A percentile compares a stretch with the other conserved stretches of the same genome.
Conservation (phyloP, 1,139 yeast genomes). For the Geotrichum reessii region DNA sequence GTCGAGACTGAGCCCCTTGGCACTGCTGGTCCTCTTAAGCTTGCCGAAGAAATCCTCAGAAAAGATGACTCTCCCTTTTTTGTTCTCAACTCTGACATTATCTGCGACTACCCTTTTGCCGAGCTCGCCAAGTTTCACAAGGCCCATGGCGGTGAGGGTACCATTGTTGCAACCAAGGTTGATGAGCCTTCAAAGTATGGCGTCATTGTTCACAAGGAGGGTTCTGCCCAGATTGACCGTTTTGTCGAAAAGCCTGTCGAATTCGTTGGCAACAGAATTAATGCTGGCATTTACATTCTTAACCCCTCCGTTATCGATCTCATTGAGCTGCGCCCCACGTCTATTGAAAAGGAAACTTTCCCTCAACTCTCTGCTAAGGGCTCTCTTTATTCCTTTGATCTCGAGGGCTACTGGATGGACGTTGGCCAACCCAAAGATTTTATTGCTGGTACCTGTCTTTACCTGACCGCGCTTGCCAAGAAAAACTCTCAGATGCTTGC, state of each 20-base stretch:
- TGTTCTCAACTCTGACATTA: slow-evolving; percentile 95
- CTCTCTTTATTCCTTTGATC: slow-evolving; percentile 88
- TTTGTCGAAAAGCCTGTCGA: slow-evolving; percentile 99
- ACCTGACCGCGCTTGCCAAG: slow-evolving; percentile 80
- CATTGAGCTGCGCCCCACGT: slow-evolving; percentile 96
- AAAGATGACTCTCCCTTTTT: slow-evolving; percentile 96
- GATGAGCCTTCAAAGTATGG: slow-evolving; percentile 99
- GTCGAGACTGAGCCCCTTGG: slow-evolving; percentile 99
- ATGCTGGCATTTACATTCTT: slow-evolving; percentile 93
- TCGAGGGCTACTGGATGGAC: slow-evolving; percentile 99
- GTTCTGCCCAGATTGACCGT: slow-evolving; percentile 91
- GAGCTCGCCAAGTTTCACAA: slow-evolving; percentile 91
- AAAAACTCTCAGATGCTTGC: slow-evolving; percentile 67
- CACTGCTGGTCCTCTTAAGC: slow-evolving; percentile 97
- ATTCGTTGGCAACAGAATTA: slow-evolving; percentile 82
- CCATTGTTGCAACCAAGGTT: slow-evolving; percentile 98
- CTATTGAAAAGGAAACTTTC: slow-evolving; percentile 99
- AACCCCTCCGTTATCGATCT: slow-evolving; percentile 96
- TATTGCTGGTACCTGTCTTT: slow-evolving; percentile 91
- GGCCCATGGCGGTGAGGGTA: slow-evolving; percentile 95
- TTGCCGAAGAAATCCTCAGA: slow-evolving; percentile 88
- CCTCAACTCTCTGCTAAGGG: slow-evolving; percentile 88
- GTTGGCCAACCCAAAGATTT: slow-evolving; percentile 99
- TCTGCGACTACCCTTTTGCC: slow-evolving; percentile 95
- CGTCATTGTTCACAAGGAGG: slow-evolving; percentile 95